Evolutionary conservation across 2,329 filamentous ascomycete species (phyloP), one percentile per base, ranked within the genome.

Genomic region (Scedosporium dehoogii): DNA sequence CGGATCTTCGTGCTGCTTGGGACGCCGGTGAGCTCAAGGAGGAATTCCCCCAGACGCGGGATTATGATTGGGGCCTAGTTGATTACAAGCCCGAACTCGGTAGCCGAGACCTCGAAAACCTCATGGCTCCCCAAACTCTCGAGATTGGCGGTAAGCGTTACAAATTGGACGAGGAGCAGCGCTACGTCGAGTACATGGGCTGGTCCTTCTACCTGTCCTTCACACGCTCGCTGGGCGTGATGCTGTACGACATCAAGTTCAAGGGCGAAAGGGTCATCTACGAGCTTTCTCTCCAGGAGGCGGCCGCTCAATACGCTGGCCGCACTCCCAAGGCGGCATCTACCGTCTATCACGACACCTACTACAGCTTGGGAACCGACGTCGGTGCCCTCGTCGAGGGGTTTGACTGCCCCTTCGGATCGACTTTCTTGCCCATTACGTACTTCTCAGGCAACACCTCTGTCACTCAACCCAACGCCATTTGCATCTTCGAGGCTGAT

Each of bases 261-360:
- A 78, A 79, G 65, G 78, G 76, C 12, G 75, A 81, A 64, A 73
- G 79, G 1, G 73, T 83, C 53, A 71, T 83, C 56, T 83, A 83
- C 66, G 79, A 83, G 69, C 74, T 83, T 4, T 76, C 76, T 7
- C 70, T 82, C 59, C 79, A 83, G 66, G 80, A 83, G 67, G 80
- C 80, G 0, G 71, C 80, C 27, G 78, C 80, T 3, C 80, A 82
- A 63, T 83, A 83, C 64, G 79, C 77, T 3, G 78, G 78, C 0
- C 73, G 75, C 64, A 72, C 78, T 61, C 78, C 79, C 9, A 78
- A 78, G 68, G 68, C 73, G 2, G 73, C 74, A 4, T 70, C 70
- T n/a, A 77, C 74, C 0, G 69, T 75, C 29, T 79, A 75, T 63
- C 76, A 79, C 61, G 78, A 78, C 61, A 73, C 73, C 0, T 70